Percentiles rank a stretch among this genome's conserved stretches.
Evolutionary conservation across 352 stramenopile genomes (phyloP).

Genomic region (Detonula confervacea): DNA sequence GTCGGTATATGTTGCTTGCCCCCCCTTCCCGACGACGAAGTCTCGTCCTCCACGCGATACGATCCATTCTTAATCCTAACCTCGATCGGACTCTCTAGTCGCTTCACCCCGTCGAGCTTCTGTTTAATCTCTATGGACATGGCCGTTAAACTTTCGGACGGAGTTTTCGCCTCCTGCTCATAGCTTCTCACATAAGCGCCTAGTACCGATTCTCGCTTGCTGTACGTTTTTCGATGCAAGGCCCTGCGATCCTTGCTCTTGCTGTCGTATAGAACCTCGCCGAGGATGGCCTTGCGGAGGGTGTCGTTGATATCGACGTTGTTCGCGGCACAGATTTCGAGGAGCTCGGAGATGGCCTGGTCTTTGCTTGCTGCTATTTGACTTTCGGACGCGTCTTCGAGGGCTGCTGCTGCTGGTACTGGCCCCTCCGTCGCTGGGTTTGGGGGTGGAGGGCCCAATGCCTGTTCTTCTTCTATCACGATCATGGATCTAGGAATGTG

Average conservation of each 20-base stretch:
- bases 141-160: neutral
- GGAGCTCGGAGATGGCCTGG: conserved; percentile 13
- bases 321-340: conserved; percentile 28
- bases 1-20: neutral
- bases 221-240: neutral
- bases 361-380: neutral
- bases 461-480: too few species aligned
- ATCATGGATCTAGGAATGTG: too few species aligned
- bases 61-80: conserved; percentile 33
- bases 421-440: neutral
- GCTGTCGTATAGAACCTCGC: conserved; percentile 27
- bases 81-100: conserved; percentile 16
- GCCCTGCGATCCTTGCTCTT: neutral
- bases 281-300: conserved; percentile 30
- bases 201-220: conserved; percentile 34
- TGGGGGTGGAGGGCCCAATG: too few species aligned
- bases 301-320: conserved; percentile 39
- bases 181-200: conserved; percentile 13
- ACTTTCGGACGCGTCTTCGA: conserved; percentile 1
- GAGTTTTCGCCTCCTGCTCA: neutral
- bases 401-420: neutral
- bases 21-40: neutral
- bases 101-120: conserved; percentile 7
- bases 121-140: conserved; percentile 5
- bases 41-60: conserved; percentile 9